These are phyloP conservation scores for Trichoderma lentiforme DNA, from an alignment of 2,329 filamentous ascomycete species.

Conservation along the genomic window DNA sequence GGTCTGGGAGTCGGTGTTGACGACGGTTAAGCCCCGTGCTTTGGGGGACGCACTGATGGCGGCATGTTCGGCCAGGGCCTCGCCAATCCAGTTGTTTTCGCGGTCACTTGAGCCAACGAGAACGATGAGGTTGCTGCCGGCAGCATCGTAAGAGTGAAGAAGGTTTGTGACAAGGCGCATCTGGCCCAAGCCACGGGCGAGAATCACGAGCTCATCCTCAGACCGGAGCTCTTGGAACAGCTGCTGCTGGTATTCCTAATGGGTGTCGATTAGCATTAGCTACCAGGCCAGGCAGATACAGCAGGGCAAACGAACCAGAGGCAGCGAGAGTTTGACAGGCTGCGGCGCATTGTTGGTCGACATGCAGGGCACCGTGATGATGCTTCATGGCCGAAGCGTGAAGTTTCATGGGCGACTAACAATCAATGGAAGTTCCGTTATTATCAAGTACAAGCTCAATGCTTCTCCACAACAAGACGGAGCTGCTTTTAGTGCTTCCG, in stretches of 20 bases:
- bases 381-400: slow-evolving; percentile 6
- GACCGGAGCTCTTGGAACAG: slow-evolving; percentile 85
- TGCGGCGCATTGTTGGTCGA: slow-evolving; percentile 54
- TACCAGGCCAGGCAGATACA: neutral
- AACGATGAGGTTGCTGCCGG: slow-evolving; percentile 87
- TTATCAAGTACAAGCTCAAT: neutral
- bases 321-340: slow-evolving; percentile 78
- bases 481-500: neutral
- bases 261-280: neutral
- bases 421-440: neutral
- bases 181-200: slow-evolving; percentile 88
- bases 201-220: slow-evolving; percentile 90
- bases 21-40: slow-evolving; percentile 80
- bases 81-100: slow-evolving; percentile 96
- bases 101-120: slow-evolving; percentile 86
- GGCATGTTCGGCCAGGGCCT: slow-evolving; percentile 92
- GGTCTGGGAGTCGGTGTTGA: slow-evolving; percentile 92
- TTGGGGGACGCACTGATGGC: slow-evolving; percentile 80
- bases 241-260: slow-evolving; percentile 86
- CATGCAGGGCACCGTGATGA: slow-evolving; percentile 38
- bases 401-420: neutral
- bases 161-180: slow-evolving; percentile 93
- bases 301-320: slow-evolving; percentile 36
- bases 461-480: neutral
- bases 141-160: slow-evolving; percentile 93